Evolutionary conservation across 345 rosid genomes (phyloP).

Genomic region (Odontarrhena argentea): DNA sequence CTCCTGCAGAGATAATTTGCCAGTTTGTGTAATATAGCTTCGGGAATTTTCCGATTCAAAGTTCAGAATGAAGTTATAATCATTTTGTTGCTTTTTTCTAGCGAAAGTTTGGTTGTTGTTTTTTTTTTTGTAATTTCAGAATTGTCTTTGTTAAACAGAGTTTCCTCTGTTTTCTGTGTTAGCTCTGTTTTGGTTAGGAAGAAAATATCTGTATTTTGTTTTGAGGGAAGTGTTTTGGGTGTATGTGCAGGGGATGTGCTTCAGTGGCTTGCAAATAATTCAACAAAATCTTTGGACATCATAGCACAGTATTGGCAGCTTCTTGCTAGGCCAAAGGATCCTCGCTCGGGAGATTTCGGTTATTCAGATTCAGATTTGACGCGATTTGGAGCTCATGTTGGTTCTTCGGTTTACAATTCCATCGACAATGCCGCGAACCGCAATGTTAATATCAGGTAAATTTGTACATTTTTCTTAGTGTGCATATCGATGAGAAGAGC

Average conservation of each 20-base stretch:
- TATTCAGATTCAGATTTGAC: constrained; percentile 56
- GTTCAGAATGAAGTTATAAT: too few relatives aligned
- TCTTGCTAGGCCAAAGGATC: constrained; percentile 60
- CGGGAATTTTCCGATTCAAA: not conserved
- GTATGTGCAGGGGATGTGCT: constrained; percentile 63
- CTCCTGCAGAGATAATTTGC: too few relatives aligned
- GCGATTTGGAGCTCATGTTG: constrained; percentile 59
- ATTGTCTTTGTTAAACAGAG: not conserved
- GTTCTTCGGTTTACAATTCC: constrained; percentile 60
- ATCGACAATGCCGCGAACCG: constrained; percentile 67
- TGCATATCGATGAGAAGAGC: not conserved
- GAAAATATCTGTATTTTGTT: not conserved
- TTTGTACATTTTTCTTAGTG: not conserved
- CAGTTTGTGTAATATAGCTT: not conserved
- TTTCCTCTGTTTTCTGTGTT: constrained; percentile 26
- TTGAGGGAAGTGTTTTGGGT: not conserved
- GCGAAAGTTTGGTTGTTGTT: not conserved
- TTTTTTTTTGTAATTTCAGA: not conserved
- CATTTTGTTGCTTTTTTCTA: not conserved
- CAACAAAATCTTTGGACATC: constrained; percentile 63
- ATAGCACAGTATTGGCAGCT: constrained; percentile 93
- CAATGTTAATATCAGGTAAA: constrained; percentile 66
- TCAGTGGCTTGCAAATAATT: constrained; percentile 76
- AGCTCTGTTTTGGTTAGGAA: constrained; percentile 24
- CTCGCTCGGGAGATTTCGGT: constrained; percentile 80